A percentile compares a stretch with the other conserved stretches of the same genome.
Conservation (phyloP, 2,329 filamentous ascomycete species). For the Penicillium sp. region DNA sequence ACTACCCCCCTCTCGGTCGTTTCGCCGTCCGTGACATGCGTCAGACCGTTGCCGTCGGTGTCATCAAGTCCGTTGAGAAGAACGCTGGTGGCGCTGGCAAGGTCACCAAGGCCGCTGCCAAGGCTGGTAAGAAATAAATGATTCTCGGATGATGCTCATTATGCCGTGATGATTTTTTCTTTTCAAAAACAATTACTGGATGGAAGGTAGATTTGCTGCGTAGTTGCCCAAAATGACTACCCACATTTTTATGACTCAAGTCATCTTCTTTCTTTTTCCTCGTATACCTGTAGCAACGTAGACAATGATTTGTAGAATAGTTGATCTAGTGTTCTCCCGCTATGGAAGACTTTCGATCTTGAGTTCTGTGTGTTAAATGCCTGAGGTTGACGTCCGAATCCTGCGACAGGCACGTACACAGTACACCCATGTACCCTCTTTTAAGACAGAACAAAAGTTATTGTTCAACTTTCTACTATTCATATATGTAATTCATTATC, state of each 20-base stretch:
- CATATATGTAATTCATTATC: no score
- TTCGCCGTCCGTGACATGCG: conserved; percentile 99
- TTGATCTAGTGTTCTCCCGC: neutral
- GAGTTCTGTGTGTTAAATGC: no score
- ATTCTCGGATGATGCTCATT: conserved; percentile 23
- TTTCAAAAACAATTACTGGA: conserved; percentile 24
- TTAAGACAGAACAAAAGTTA: neutral
- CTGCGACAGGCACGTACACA: neutral
- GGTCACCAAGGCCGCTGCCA: conserved; percentile 61
- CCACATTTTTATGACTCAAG: conserved; percentile 17
- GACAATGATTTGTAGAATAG: neutral
- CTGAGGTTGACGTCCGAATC: no score
- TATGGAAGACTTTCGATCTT: no score
- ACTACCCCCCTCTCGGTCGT: conserved; percentile 98
- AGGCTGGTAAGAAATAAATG: conserved; percentile 72
- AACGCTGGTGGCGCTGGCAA: conserved; percentile 57
- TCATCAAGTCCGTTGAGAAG: conserved; percentile 72
- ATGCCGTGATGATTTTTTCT: conserved; percentile 29
- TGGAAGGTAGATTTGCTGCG: conserved; percentile 27
- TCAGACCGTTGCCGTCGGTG: conserved; percentile 37
- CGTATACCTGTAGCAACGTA: neutral
- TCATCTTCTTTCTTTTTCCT: neutral
- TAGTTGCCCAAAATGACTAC: conserved; percentile 22
- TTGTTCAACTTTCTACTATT: neutral
- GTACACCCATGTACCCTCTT: no score